Conservation (phyloP, 805 yeast genomes). For the Candida stauntonica region DNA sequence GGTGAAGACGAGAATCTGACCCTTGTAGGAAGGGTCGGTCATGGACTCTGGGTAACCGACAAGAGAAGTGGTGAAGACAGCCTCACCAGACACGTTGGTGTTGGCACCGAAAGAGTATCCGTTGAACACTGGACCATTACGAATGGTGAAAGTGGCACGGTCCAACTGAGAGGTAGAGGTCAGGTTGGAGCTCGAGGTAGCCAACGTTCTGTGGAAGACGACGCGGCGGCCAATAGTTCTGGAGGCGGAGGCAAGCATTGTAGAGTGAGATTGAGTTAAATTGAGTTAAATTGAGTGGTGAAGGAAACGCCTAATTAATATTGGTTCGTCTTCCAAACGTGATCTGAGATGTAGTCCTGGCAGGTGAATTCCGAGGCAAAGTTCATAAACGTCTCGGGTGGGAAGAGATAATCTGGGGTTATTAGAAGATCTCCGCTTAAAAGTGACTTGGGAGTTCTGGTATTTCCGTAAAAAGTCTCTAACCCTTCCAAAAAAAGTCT, state of each 20-base stretch:
- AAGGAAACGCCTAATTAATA: constrained; percentile 21
- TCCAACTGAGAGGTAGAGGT: constrained; percentile 38
- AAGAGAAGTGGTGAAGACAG: constrained; percentile 95
- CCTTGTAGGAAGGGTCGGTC: constrained; percentile 98
- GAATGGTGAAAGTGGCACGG: constrained; percentile 85
- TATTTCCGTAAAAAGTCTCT: too few species aligned
- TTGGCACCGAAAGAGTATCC: constrained; percentile 97
- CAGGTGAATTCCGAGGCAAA: constrained; percentile 33
- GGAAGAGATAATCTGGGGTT: neutral
- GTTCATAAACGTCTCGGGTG: constrained; percentile 23
- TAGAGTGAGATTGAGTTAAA: constrained; percentile 14
- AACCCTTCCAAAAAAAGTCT: too few species aligned
- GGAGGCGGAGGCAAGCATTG: constrained; percentile 25
- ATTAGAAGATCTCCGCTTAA: neutral
- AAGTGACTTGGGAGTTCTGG: too few species aligned
- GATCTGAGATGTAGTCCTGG: constrained; percentile 47
- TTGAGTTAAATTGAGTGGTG: neutral
- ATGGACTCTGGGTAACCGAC: constrained; percentile 98
- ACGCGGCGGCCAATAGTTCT: constrained; percentile 22
- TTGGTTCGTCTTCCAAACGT: constrained; percentile 48
- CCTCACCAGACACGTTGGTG: constrained; percentile 91
- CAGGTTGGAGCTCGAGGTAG: constrained; percentile 23
- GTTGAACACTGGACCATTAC: constrained; percentile 88
- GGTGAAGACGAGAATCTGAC: constrained; percentile 94
- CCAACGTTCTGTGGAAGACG: constrained; percentile 28